phyloP scores from a whole-genome alignment of 495 filamentous ascomycete genomes.

The Penicillium antarcticum region DNA sequence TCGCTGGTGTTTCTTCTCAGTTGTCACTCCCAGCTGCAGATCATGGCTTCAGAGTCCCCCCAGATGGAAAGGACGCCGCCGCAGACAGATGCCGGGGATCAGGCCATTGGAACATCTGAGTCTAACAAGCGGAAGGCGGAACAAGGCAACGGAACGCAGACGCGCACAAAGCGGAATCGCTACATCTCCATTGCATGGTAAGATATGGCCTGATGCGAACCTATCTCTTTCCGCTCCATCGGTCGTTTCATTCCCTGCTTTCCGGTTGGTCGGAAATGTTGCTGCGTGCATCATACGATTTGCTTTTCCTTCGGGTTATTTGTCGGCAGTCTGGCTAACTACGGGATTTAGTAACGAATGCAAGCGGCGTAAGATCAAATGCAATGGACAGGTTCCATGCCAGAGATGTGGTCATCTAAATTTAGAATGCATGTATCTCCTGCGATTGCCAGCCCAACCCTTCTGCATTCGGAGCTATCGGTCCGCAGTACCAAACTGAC shows the following conservation, averaged over 20 bases:
- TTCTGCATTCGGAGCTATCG: neutral
- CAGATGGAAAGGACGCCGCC: slow-evolving; percentile 27
- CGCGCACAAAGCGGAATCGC: slow-evolving; percentile 57
- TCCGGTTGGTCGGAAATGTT: neutral
- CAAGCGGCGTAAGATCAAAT: slow-evolving; percentile 93
- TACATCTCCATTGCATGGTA: slow-evolving; percentile 95
- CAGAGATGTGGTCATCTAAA: slow-evolving; percentile 85
- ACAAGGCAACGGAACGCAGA: slow-evolving; percentile 44
- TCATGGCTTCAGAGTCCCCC: slow-evolving; percentile 42
- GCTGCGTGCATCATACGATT: slow-evolving; percentile 8
- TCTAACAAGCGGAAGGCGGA: slow-evolving; percentile 48
- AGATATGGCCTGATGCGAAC: slow-evolving; percentile 26
- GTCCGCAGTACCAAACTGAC: neutral
- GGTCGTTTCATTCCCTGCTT: neutral
- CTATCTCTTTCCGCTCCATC: neutral
- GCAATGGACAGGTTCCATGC: slow-evolving; percentile 87
- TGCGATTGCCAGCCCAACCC: neutral
- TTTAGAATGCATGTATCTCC: slow-evolving; percentile 60
- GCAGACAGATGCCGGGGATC: slow-evolving; percentile 22
- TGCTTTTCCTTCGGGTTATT: neutral
- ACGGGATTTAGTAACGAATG: slow-evolving; percentile 66
- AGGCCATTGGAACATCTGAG: slow-evolving; percentile 22
- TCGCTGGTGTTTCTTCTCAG: slow-evolving; percentile 17
- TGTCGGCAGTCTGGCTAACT: slow-evolving; percentile 13
- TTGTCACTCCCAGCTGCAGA: neutral